Percentiles rank a stretch among this genome's conserved stretches.
phyloP scores from a whole-genome alignment of 2,329 filamentous ascomycete genomes.

The Colletotrichum costaricense region DNA sequence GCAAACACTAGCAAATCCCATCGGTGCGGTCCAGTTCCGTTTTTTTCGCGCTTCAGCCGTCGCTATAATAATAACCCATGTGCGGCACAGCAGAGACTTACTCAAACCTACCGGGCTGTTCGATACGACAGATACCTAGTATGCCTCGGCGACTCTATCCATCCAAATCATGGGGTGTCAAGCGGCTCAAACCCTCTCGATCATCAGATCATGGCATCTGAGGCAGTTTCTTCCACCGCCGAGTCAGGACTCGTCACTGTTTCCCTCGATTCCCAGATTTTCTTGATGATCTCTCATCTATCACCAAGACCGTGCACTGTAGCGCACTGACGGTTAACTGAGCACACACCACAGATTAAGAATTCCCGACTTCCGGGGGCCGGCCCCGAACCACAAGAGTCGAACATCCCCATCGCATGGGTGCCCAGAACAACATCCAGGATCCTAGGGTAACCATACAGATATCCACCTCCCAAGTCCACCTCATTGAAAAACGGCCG shows the following conservation, averaged over 20 bases:
- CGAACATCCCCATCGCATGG: constrained; percentile 6
- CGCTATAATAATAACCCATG: background rate
- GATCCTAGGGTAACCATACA: background rate
- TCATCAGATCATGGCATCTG: background rate
- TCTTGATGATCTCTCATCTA: constrained; percentile 6
- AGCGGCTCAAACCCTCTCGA: background rate
- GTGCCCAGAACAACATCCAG: background rate
- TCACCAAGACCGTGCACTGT: constrained; percentile 13
- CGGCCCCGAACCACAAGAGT: constrained; percentile 11
- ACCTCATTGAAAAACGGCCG: background rate
- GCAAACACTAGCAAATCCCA: background rate
- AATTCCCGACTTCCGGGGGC: constrained; percentile 12
- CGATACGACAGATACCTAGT: background rate
- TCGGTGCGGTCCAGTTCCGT: constrained; percentile 15
- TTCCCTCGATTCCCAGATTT: constrained; percentile 1
- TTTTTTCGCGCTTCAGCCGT: constrained; percentile 4
- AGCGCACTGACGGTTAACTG: background rate
- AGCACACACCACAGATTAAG: background rate
- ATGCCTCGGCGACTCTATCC: background rate
- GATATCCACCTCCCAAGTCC: constrained; percentile 6
- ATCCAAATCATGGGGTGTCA: too few relatives aligned
- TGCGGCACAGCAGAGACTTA: background rate
- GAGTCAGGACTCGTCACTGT: background rate
- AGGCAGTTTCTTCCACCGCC: background rate
- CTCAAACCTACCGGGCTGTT: background rate